Conservation (phyloP, 2,329 filamentous ascomycete genomes). For the Amauroascus niger region DNA sequence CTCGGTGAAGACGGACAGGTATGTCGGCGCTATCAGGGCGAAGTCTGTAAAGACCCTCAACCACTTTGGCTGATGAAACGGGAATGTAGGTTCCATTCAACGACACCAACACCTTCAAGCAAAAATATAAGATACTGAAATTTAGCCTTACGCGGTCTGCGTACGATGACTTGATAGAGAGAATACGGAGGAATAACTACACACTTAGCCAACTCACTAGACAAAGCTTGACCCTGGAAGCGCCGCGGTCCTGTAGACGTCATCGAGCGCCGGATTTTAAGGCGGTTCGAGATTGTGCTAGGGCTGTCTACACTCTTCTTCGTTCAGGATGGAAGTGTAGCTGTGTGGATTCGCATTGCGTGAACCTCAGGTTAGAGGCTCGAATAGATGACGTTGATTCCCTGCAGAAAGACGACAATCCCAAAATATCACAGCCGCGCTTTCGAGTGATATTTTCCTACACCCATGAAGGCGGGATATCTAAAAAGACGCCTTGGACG, state of each 20-base stretch:
- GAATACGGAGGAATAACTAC: neutral
- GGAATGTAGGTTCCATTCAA: neutral
- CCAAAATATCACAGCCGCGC: neutral
- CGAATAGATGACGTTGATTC: neutral
- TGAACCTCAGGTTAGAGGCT: constrained; percentile 3
- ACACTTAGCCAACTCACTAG: neutral
- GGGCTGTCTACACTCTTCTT: neutral
- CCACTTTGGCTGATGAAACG: neutral
- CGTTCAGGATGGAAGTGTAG: constrained; percentile 3
- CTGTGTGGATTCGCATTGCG: neutral
- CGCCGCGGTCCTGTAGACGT: neutral
- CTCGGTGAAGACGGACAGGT: neutral
- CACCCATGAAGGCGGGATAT: neutral
- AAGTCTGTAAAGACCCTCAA: too few relatives aligned
- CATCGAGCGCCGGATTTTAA: neutral
- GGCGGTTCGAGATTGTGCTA: neutral
- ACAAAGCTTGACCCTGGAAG: neutral
- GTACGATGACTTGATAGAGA: constrained; percentile 1
- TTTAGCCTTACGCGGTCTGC: neutral
- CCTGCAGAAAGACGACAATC: neutral
- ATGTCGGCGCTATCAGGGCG: neutral
- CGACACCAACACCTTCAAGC: constrained; percentile 1
- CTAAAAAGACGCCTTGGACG: neutral
- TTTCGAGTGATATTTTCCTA: neutral
- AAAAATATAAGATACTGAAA: constrained; percentile 1